Evolutionary conservation across 2,329 filamentous ascomycete species (phyloP), one percentile per base, ranked within the genome.

Genomic region (Aspergillus pseudoviridinutans): DNA sequence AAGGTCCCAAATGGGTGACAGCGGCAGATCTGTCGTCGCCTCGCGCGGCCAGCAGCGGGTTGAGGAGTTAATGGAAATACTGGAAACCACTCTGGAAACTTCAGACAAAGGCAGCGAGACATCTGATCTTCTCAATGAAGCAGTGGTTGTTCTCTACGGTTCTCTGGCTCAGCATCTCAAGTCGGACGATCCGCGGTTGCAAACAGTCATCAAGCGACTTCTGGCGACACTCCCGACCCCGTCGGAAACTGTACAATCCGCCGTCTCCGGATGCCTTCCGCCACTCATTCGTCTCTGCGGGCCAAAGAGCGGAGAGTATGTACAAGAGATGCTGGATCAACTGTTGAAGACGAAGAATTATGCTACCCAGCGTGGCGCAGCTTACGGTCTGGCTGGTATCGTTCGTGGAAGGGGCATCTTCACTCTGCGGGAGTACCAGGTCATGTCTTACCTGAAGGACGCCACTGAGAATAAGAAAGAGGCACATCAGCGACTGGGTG

Each of bases 401-500:
- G 87, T 97, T 41, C 87, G 87, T 59, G 94, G 94, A n/a, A 87
- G 88, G 71, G 94, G 94, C 57, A 87, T 99, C 58, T 84, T 84
- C 20, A 84, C 91, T 3, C 78, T 99, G 44, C 86, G 89, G 61
- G 92, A 97, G 66, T 92, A 89, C 74, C 88, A 92, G 29, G 89
- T 99, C 61, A 84, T 97, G 79, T 86, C 89, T 32, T 88, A 87
- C 3, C 84, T 99, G 49, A 89, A 85, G 65, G 86, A 86, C 28
- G 92, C 91, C 4, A 83, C 88, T n/a, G 95, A 97, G 68, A 96
- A 97, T 75, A 97, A 96, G 76, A 97, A 96, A 71, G 93, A 96
- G 60, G 77, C 87, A 6, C 89, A 93, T 69, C 89, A 96, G 71
- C 84, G 95, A 54, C 92, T 97, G 75, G 92, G 92, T 35, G 89